These are phyloP conservation scores for Amanita jacksonii DNA, from an alignment of 768 basidiomycete species.

Conservation along the genomic window DNA sequence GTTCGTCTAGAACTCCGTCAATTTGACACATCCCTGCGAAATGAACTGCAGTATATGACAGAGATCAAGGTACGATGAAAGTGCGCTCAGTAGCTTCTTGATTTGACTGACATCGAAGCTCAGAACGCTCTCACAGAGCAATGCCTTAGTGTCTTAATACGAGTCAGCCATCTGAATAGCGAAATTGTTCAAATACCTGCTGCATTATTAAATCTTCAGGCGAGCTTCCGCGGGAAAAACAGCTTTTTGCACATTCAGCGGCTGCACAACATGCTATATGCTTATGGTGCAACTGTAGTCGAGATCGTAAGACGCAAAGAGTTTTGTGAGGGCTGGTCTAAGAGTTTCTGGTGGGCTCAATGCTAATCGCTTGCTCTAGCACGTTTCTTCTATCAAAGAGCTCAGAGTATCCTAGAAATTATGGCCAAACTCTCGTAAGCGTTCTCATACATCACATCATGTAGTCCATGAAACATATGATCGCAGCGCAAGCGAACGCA, in stretches of 20 bases:
- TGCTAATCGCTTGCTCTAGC: constrained; percentile 32
- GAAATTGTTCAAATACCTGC: constrained; percentile 69
- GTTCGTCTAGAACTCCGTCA: constrained; percentile 48
- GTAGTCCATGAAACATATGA: constrained; percentile 1
- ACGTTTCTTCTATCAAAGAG: constrained; percentile 72
- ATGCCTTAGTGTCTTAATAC: constrained; percentile 55
- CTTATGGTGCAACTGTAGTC: constrained; percentile 83
- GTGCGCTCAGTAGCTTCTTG: constrained; percentile 6
- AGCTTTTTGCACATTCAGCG: constrained; percentile 89
- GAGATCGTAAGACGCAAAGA: constrained; percentile 89
- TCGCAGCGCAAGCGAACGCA: constrained; percentile 61
- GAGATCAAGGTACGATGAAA: constrained; percentile 39
- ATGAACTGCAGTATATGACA: constrained; percentile 48
- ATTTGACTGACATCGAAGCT: constrained; percentile 19
- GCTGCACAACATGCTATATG: constrained; percentile 83
- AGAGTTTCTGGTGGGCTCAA: neutral
- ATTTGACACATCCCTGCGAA: constrained; percentile 49
- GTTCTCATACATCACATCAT: constrained; percentile 1
- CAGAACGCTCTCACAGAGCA: constrained; percentile 70
- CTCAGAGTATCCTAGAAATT: constrained; percentile 72
- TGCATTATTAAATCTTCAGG: constrained; percentile 53
- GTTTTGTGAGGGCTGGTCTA: constrained; percentile 46
- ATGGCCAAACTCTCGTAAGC: constrained; percentile 83
- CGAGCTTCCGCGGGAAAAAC: constrained; percentile 63
- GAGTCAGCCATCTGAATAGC: constrained; percentile 73